A percentile compares a stretch with the other conserved stretches of the same genome.
phyloP scores from a whole-genome alignment of 176 grass and related monocot genomes.

The Raddia guianensis region DNA sequence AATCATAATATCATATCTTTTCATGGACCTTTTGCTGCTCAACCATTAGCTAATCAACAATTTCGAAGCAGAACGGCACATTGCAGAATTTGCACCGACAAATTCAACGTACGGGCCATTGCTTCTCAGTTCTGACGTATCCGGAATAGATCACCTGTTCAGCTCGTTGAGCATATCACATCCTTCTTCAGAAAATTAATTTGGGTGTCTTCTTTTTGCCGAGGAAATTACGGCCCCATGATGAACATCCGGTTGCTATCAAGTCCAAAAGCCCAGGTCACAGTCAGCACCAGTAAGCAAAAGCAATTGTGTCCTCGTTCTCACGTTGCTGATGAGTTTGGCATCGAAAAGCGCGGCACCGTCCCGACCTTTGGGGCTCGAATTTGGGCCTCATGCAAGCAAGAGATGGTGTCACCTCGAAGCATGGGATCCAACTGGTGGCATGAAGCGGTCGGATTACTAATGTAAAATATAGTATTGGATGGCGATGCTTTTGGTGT shows the following conservation, averaged over 20 bases:
- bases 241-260: conserved; percentile 4
- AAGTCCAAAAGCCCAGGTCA: conserved; percentile 13
- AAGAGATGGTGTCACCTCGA: conserved; percentile 32
- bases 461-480: not conserved
- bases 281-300: not conserved
- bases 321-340: conserved; percentile 38
- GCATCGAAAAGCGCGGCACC: conserved; percentile 26
- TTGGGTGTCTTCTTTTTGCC: not conserved
- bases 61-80: not conserved
- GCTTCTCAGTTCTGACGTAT: not conserved
- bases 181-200: not conserved
- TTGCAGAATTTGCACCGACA: not conserved
- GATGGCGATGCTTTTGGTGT: conserved; percentile 18
- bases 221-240: conserved; percentile 25
- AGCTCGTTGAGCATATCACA: not conserved
- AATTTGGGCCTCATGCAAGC: conserved; percentile 27
- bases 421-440: conserved; percentile 37
- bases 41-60: not conserved
- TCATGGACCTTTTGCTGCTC: not conserved
- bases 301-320: conserved; percentile 19
- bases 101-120: not conserved
- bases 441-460: not conserved
- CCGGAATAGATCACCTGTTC: not conserved
- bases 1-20: not conserved
- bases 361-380: conserved; percentile 26